Base-by-base conservation (phyloP, 2,329 filamentous ascomycete species). In the Alternaria atra region DNA sequence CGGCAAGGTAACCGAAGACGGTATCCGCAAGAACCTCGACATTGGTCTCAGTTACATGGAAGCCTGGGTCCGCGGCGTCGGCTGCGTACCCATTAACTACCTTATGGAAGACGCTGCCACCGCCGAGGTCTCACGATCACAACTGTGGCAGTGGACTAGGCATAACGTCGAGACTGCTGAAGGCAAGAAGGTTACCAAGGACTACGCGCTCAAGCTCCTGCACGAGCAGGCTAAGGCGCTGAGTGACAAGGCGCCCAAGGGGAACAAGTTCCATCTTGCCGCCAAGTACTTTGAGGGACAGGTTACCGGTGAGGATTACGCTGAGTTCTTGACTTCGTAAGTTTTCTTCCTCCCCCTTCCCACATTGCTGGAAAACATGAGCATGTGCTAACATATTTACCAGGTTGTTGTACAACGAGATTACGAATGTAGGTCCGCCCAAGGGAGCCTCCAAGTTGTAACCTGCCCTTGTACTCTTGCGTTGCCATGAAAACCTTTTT, bases 31-130 rank as follows among this genome's bases (percentile, higher is more conserved):
- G 89, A 99, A 98, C 84, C 85, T 99, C 67, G 94, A 93, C 83
- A 98, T 99, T 69, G 95, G 94, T 39, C 88, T 99, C 6, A 91
- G 91, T 52, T 99, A 99, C 83, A 99, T 98, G 94, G 95, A 99
- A 83, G 95, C 93, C 64, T 99, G 95, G 95, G 85, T 98, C 62
- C 91, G 94, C 64, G 95, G 94, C 34, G 87, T 98, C 23, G 95
- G 95, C 59, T 99, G 95, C 74, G 94, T 98, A 54, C 95, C 95
- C 50, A 97, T 98, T 83, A 97, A 98, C 85, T 97, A 91, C 80
- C 86, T 98, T 57, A 98, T 98, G 94, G 95, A 99, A 84, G 95
- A 98, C 72, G 95, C 95, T 17, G 95, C 95, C 25, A 99, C 95
- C 1, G 95, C 95, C 51, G 95, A 99, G 80, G 95, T 99, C 5